Evolutionary conservation across 2,329 filamentous ascomycete species (phyloP), one percentile per base, ranked within the genome.

Genomic region (Exserohilum rostratum): DNA sequence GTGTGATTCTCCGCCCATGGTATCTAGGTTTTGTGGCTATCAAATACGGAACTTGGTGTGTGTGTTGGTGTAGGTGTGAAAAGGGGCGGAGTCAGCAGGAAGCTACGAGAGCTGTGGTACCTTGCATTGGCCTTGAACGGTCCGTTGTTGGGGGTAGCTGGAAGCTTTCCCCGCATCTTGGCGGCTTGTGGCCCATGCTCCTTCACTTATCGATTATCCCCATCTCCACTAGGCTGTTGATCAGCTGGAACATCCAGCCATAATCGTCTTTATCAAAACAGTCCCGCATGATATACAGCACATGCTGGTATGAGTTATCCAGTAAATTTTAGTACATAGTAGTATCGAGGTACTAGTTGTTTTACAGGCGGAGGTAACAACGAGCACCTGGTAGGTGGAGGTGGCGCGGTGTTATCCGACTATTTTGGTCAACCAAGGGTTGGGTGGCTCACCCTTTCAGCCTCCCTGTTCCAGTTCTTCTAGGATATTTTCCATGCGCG

Each of bases 1-100:
- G 35, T 72, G 55, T 40, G 67, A 57, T 55, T 75, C 71, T 58
- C 74, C 74, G 47, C 74, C 74, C 74, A 76, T 76, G 50, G 38
- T 67, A 40, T 50, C 29, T 17, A 25, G 25, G 29, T 27, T 25
- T 25, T 43, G 22, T 13, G 20, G 45, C 15, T 29, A 49, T 47
- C 30, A 25, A 56, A 30, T 18, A 5, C 5, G 33, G 13, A 34
- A 11, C 17, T 25, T 35, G n/a, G 17, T 10, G n/a, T 25, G 44
- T 30, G 38, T n/a, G 49, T 18, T 43, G 37, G 44, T 50, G 33
- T 40, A 38, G 50, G 40, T 43, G 29, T 45, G 38, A 33, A 30
- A n/a, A 18, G 27, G n/a, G 39, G 35, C 9, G 38, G 31, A n/a
- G 46, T 57, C 40, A 60, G 48, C 52, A 58, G 58, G 38, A 17